These are phyloP conservation scores for Ampelocalamus luodianensis DNA, from an alignment of 176 grass and related monocot species.

Conservation along the genomic window DNA sequence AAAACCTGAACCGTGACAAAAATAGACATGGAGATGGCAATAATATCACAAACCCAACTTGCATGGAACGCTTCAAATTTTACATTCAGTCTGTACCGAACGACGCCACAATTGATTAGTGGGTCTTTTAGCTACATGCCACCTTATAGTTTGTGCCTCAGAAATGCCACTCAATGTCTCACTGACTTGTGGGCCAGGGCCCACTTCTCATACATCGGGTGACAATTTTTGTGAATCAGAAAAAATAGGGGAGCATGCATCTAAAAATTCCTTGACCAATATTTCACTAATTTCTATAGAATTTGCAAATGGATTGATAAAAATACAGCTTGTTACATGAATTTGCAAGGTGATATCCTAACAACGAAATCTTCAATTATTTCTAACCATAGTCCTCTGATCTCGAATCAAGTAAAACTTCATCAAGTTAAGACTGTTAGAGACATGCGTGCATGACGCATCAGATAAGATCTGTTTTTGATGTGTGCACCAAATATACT, in stretches of 20 bases:
- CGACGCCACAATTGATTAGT: conserved; percentile 3
- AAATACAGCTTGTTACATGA: background rate
- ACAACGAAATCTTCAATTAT: background rate
- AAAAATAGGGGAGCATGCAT: background rate
- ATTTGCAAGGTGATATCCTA: conserved; percentile 7
- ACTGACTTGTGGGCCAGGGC: background rate
- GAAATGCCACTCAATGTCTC: background rate
- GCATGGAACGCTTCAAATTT: background rate
- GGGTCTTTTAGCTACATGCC: background rate
- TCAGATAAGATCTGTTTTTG: conserved; percentile 5
- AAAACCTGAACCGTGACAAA: background rate
- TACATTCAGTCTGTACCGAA: background rate
- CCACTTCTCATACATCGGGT: background rate
- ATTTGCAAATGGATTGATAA: conserved; percentile 19
- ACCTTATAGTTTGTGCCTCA: background rate
- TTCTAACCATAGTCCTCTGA: conserved; percentile 7
- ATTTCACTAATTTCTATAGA: conserved; percentile 6
- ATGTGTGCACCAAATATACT: background rate
- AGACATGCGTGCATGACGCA: background rate
- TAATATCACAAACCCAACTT: conserved; percentile 9
- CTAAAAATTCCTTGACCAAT: background rate
- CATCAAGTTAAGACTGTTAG: background rate
- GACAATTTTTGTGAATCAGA: background rate
- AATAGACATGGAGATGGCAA: background rate
- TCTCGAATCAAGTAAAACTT: conserved; percentile 10